Evolutionary conservation across 2,329 filamentous ascomycete species (phyloP), one percentile per base, ranked within the genome.

Genomic region (Fusarium buxicola): DNA sequence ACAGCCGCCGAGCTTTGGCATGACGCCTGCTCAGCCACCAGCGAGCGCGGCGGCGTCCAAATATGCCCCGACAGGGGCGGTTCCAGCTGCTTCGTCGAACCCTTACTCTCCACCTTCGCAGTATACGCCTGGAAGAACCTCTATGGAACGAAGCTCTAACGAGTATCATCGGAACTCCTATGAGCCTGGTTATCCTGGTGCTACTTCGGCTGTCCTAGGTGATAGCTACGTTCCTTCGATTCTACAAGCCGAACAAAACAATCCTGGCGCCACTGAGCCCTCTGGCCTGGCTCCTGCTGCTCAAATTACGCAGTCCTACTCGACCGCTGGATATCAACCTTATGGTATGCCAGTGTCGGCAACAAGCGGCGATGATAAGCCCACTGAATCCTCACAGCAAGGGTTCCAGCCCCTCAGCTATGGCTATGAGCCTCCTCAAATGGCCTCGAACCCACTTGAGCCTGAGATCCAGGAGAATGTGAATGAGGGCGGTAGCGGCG

Each of bases 381-480:
- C 36, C 28, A 24, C 55, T 24, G 59, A 71, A 39, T 13, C 68
- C 35, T 40, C 68, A 44, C 52, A 70, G 50, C 68, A 74, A 50
- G 73, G 71, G 5, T 84, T 83, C 55, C 81, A 84, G 47, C 76
- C 81, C 12, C 73, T 78, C 0, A 78, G 79, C 4, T 84, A 84
- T 50, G 83, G 82, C 6, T 87, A 84, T 58, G 81, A 84, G 59
- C 79, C 85, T 12, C 80, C 80, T 2, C 73, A 80, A 2, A 72
- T 77, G 54, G 72, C 65, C 10, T 34, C 65, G 52, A 69, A 52
- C 58, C 70, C 47, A 4, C 45, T 53, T 15, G 57, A 65, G 10
- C 50, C 60, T 25, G 55, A 59, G 21, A 53, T 28, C 5, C 48
- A 68, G 5, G 66, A 62, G 3, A 34, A 59, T 30, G 55, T 51